phyloP scores from a whole-genome alignment of 768 basidiomycete species.

The Chalciporus piperatus region DNA sequence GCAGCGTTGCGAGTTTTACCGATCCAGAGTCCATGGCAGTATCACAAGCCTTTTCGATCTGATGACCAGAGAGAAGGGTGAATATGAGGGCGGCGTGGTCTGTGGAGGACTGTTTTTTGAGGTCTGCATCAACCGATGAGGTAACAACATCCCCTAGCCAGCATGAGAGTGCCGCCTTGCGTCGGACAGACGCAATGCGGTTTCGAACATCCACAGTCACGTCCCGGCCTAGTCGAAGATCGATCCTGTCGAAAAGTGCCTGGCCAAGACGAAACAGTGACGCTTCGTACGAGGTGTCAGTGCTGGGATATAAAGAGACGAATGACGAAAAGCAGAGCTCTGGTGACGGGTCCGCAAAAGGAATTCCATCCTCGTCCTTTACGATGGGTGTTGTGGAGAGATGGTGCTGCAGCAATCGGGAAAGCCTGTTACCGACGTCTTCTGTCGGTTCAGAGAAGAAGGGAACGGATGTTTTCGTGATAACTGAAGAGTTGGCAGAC shows the following conservation, averaged over 20 bases:
- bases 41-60: conserved; percentile 79
- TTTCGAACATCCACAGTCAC: conserved; percentile 62
- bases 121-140: conserved; percentile 67
- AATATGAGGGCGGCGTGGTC: conserved; percentile 59
- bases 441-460: conserved; percentile 33
- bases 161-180: conserved; percentile 74
- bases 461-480: conserved; percentile 51
- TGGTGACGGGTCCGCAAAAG: conserved; percentile 62
- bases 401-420: conserved; percentile 74
- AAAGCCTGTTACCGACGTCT: conserved; percentile 41
- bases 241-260: conserved; percentile 84
- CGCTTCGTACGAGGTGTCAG: conserved; percentile 73
- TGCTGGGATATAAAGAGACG: conserved; percentile 61
- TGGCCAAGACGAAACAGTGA: conserved; percentile 83
- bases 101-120: conserved; percentile 47
- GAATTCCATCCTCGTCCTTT: conserved; percentile 65
- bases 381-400: conserved; percentile 69
- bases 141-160: conserved; percentile 82
- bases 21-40: conserved; percentile 73
- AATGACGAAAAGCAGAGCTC: conserved; percentile 79
- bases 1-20: conserved; percentile 81
- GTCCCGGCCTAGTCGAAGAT: conserved; percentile 53
- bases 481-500: conserved; percentile 61
- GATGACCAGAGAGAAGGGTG: conserved; percentile 80
- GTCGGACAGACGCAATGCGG: conserved; percentile 58